Conservation (phyloP, 2,329 filamentous ascomycete genomes). For the Ophioceras dolichostomum region DNA sequence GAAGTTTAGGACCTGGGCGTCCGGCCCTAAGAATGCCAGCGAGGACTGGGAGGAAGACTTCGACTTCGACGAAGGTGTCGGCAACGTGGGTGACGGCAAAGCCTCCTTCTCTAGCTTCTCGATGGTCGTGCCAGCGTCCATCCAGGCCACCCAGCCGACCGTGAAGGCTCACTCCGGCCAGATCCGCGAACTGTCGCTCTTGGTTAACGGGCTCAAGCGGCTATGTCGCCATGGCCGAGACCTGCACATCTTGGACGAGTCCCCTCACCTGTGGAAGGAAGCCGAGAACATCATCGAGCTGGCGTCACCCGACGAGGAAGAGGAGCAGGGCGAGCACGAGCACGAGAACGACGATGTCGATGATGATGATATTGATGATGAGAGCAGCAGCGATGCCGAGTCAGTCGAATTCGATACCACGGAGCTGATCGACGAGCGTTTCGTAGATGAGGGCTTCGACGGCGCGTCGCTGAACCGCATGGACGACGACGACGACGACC, state of each 20-base stretch:
- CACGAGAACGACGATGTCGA: constrained; percentile 37
- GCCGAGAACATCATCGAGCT: constrained; percentile 79
- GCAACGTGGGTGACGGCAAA: constrained; percentile 21
- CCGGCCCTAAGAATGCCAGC: constrained; percentile 66
- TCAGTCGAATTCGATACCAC: constrained; percentile 26
- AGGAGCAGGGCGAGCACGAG: no score
- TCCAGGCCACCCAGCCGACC: constrained; percentile 70
- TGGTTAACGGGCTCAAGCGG: constrained; percentile 75
- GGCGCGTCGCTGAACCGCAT: constrained; percentile 27
- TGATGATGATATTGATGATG: constrained; percentile 13
- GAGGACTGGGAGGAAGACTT: constrained; percentile 91
- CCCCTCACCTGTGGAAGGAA: constrained; percentile 59
- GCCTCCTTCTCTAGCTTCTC: constrained; percentile 23
- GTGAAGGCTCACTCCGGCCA: constrained; percentile 77
- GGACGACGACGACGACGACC: no score
- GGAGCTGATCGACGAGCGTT: constrained; percentile 29
- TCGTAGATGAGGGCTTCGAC: constrained; percentile 35
- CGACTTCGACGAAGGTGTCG: constrained; percentile 48
- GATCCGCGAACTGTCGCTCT: constrained; percentile 65
- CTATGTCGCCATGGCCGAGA: constrained; percentile 58
- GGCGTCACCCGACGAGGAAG: constrained; percentile 59
- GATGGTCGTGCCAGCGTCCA: constrained; percentile 68
- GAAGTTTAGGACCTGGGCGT: constrained; percentile 74
- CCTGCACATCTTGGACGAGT: constrained; percentile 51
- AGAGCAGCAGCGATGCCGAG: constrained; percentile 11